Percentiles rank a stretch among this genome's conserved stretches.
These are phyloP conservation scores for Sanghuangporus sanghuang DNA, from an alignment of 1,284 basidiomycete genomes.

Conservation along the genomic window DNA sequence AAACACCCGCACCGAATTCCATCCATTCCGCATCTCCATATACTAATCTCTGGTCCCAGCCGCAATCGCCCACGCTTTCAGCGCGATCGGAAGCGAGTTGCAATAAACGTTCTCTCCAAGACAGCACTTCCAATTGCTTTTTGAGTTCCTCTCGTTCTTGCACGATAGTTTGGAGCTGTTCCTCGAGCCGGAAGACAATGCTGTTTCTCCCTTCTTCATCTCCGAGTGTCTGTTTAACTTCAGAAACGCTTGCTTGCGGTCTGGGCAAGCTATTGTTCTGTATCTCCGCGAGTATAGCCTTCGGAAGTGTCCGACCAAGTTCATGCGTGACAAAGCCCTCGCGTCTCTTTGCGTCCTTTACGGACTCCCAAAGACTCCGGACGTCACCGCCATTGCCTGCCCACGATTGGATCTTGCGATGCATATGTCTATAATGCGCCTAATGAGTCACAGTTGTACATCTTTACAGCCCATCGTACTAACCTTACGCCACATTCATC, in stretches of 20 bases:
- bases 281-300: slow-evolving; percentile 7
- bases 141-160: slow-evolving; percentile 56
- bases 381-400: slow-evolving; percentile 53
- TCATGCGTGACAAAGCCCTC: slow-evolving; percentile 59
- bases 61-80: slow-evolving; percentile 58
- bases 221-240: background rate
- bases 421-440: slow-evolving; percentile 37
- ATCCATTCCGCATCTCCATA: slow-evolving; percentile 71
- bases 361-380: slow-evolving; percentile 62
- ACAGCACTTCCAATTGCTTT: slow-evolving; percentile 57
- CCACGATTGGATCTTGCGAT: slow-evolving; percentile 54
- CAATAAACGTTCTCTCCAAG: slow-evolving; percentile 62
- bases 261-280: slow-evolving; percentile 6
- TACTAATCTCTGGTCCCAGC: slow-evolving; percentile 81
- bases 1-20: slow-evolving; percentile 55
- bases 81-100: slow-evolving; percentile 59
- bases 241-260: slow-evolving; percentile 1
- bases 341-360: slow-evolving; percentile 59
- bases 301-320: slow-evolving; percentile 12
- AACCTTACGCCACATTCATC: slow-evolving; percentile 71
- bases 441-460: background rate
- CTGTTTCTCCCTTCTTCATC: slow-evolving; percentile 29
- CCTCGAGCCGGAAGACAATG: slow-evolving; percentile 44
- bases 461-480: background rate
- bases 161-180: slow-evolving; percentile 49